Evolutionary conservation across 139 green algal genomes (phyloP), one percentile per base, ranked within the genome.

Genomic region (Chlamydomonas sp.): DNA sequence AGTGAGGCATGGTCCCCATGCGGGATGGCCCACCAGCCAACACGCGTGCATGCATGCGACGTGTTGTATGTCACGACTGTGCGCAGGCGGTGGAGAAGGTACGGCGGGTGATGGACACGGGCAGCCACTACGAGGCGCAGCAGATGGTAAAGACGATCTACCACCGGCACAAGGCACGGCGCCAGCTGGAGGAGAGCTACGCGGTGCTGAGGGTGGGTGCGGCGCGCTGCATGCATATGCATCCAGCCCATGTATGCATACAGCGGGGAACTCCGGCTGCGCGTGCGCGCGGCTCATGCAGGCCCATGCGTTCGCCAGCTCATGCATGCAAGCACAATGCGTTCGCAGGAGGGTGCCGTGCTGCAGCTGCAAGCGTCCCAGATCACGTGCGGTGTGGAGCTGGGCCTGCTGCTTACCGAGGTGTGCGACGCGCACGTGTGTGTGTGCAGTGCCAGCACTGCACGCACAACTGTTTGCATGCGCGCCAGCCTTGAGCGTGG

Each of bases 81-180:
- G n/a, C 50, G 57, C 62, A 69, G 62, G 35, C 62, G n/a, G 13
- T 69, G 6, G 62, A 69, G 10, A 69, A 69, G 62, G 34, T 54
- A 5, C 35, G n/a, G 4, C 31, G 10, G 3, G 5, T 69, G 35
- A 58, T 69, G 31, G 62, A 69, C 8, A 36, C 62, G n/a, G 62
- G 62, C 3, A 58, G 35, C 35, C 35, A 58, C 49, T 92, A 92
- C 74, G 87, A 92, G 63, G 87, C 87, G 28, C 87, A 92, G 73
- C 87, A 92, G 61, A 87, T 89, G 76, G 87, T 88, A 69, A 92
- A 90, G 74, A 88, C 83, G 10, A 73, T 83, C 0, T 85, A 84
- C 64, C 72, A 88, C 33, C 71, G 87, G 33, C 79, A 76, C 65
- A 75, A 79, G n/a, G 64, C 73, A 20, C 65, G 73, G 13, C 76